Evolutionary conservation across 2,329 filamentous ascomycete species (phyloP), one percentile per base, ranked within the genome.

Genomic region (Fusarium beomiforme): DNA sequence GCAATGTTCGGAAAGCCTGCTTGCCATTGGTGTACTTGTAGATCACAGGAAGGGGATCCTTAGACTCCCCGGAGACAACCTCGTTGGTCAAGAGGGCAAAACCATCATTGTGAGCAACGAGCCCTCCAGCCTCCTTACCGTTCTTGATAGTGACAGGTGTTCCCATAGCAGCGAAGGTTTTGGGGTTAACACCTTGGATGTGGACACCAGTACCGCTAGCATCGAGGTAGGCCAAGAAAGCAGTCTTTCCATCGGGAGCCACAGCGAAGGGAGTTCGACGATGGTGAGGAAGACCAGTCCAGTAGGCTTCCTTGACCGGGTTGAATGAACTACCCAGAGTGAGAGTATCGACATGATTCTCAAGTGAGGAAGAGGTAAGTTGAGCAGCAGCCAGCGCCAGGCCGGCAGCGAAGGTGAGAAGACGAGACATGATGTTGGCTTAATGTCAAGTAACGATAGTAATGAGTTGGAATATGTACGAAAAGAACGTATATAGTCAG

Each of bases 31-130:
- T 87, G 76, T 86, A 90, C 58, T 88, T 84, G 78, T 90, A 89
- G n/a, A 91, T 80, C 4, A 87, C 86, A 17, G 88, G 80, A 13
- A 90, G 85, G 2, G 88, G 87, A 8, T 83, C 84, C 61, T 87
- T 81, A 7, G 84, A 70, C 19, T 86, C 85, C 24, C 84, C 84
- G 3, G 85, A 83, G 70, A 88, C 79, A 4, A 83, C 82, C 75
- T 88, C 87, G 79, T 89, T 89, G 42, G 87, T 89, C 51, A 91
- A 78, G 31, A 90, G 78, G n/a, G 88, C 88, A 67, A 91, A 91
- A 5, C 88, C 89, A 76, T 91, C 88, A 76, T 90, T 86, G 73
- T 90, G 88, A 19, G 88, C 88, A 44, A 90, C 86, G 2, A 91
- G 83, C 47, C 89, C 89, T 57, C 87, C 87, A 8, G 86, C 87